These are phyloP conservation scores for Oryza meridionalis DNA, from an alignment of 176 grass and related monocot species.

Conservation along the genomic window DNA sequence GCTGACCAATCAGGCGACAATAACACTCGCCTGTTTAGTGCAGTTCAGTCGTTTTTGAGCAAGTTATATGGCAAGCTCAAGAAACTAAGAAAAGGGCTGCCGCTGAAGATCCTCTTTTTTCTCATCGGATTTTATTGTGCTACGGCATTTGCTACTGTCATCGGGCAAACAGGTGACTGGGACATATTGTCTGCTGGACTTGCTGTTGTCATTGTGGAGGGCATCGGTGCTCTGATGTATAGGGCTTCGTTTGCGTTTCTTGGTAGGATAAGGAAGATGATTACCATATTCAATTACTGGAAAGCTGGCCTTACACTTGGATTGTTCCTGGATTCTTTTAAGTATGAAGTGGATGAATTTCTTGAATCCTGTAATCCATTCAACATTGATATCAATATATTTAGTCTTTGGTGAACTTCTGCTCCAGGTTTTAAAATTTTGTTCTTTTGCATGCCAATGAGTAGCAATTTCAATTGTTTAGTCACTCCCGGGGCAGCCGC, in stretches of 20 bases:
- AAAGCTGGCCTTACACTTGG: slow-evolving; percentile 91
- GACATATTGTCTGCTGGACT: slow-evolving; percentile 92
- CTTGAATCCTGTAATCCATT: slow-evolving; percentile 78
- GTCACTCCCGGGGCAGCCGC: background rate
- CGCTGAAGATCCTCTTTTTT: slow-evolving; percentile 81
- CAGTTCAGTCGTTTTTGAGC: slow-evolving; percentile 53
- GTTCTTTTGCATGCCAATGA: background rate
- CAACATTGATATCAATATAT: slow-evolving; percentile 66
- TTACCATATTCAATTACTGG: slow-evolving; percentile 90
- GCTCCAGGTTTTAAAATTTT: background rate
- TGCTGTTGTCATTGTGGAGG: slow-evolving; percentile 83
- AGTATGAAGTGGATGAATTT: slow-evolving; percentile 72
- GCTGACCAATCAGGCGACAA: slow-evolving; percentile 49
- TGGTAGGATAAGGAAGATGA: slow-evolving; percentile 62
- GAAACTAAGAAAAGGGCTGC: slow-evolving; percentile 56
- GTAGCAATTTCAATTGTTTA: background rate
- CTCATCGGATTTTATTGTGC: slow-evolving; percentile 91
- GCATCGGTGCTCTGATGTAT: slow-evolving; percentile 92
- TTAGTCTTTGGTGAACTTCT: slow-evolving; percentile 56
- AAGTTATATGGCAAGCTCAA: slow-evolving; percentile 54
- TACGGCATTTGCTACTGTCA: slow-evolving; percentile 89
- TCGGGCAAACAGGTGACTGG: slow-evolving; percentile 95
- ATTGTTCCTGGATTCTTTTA: slow-evolving; percentile 89
- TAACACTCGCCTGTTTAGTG: slow-evolving; percentile 61
- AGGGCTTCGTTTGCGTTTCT: slow-evolving; percentile 58